A percentile compares a stretch with the other conserved stretches of the same genome.
phyloP scores from a whole-genome alignment of 2,329 filamentous ascomycete genomes.

The Alternaria dauci region DNA sequence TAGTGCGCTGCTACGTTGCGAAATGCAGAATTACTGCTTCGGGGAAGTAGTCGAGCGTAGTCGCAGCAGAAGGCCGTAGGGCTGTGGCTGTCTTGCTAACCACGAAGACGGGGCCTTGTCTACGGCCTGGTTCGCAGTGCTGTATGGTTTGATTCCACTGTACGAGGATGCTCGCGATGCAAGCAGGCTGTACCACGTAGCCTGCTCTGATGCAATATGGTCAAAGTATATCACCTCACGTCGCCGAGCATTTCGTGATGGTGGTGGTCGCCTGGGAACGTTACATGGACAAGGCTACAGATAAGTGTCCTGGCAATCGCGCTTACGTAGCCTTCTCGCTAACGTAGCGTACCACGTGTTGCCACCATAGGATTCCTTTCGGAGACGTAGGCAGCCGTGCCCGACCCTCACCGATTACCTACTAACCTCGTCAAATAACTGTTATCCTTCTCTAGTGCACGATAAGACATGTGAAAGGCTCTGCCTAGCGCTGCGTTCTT shows the following conservation, averaged over 20 bases:
- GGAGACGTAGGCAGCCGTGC: not conserved
- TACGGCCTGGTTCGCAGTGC: not conserved
- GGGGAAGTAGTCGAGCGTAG: constrained; percentile 11
- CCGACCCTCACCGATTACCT: constrained; percentile 11
- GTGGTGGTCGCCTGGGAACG: constrained; percentile 4
- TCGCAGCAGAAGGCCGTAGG: constrained; percentile 2
- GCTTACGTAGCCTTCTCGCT: constrained; percentile 18
- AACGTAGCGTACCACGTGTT: constrained; percentile 9
- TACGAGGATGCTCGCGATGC: not conserved
- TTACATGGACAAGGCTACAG: constrained; percentile 12
- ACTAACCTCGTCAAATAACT: not conserved
- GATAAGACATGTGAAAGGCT: constrained; percentile 8
- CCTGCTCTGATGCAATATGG: not conserved
- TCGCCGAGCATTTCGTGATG: constrained; percentile 1
- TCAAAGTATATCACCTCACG: not conserved
- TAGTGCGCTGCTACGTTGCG: not conserved
- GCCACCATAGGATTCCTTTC: not conserved
- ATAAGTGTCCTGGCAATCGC: constrained; percentile 23
- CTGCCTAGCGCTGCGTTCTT: not conserved
- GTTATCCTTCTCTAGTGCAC: not conserved
- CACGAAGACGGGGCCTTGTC: not conserved
- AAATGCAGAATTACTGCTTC: constrained; percentile 11
- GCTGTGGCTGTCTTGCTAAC: not conserved
- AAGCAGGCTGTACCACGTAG: not conserved
- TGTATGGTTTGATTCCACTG: not conserved